phyloP scores from a whole-genome alignment of 805 yeast genomes.

The Tetrapisispora iriomotensis region DNA sequence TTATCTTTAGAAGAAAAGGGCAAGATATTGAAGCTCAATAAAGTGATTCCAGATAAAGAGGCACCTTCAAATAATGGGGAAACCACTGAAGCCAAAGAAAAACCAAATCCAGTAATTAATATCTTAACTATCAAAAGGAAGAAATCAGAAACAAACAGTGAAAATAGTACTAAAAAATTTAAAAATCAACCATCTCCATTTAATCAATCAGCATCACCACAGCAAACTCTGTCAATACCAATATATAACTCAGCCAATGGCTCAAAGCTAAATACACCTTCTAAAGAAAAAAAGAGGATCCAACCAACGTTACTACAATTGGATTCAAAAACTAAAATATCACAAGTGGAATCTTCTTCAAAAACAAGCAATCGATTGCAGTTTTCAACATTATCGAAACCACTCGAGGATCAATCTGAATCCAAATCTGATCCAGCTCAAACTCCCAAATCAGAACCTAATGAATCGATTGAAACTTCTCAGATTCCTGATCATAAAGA shows the following conservation, averaged over 20 bases:
- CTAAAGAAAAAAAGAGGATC: conserved; percentile 14
- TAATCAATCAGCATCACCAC: not conserved
- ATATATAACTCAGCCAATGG: not conserved
- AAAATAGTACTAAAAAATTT: not conserved
- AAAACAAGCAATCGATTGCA: not conserved
- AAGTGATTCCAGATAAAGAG: not conserved
- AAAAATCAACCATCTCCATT: not conserved
- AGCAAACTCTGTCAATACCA: not conserved
- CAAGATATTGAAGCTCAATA: not conserved
- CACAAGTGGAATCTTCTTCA: not conserved
- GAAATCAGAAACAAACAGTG: not conserved
- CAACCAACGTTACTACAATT: conserved; percentile 14
- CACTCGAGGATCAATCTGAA: too few species aligned
- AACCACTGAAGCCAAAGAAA: not conserved
- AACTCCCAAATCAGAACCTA: too few species aligned
- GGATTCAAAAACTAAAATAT: not conserved
- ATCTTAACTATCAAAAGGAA: conserved; percentile 17
- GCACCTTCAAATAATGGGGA: not conserved
- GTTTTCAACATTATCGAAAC: not conserved
- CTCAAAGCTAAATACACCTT: conserved; percentile 1
- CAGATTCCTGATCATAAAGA: too few species aligned
- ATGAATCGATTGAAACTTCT: too few species aligned
- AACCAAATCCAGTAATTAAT: conserved; percentile 9
- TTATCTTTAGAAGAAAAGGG: conserved; percentile 10
- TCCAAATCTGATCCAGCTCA: too few species aligned